Base-by-base conservation (phyloP, 768 basidiomycete genomes). In the Pisolithus albus region DNA sequence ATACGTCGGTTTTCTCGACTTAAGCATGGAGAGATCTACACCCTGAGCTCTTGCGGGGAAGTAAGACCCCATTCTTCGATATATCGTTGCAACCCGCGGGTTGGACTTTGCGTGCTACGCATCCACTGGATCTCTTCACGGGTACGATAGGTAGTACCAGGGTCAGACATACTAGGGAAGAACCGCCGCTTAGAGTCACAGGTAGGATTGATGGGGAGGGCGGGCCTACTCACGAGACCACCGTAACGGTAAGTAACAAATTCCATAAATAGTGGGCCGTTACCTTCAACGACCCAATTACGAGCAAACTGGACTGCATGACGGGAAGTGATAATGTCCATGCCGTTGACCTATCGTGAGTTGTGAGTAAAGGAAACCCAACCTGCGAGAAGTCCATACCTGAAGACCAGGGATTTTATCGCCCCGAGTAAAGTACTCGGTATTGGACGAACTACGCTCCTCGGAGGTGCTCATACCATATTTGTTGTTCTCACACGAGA, bases 221-320 rank as follows among this genome's bases (percentile, higher is more conserved):
- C 26, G 10, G 42, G 46, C 47, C 2, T 18, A 84, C 88, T 64
- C 62, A 93, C 88, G 92, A 96, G 75, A 61, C 93, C 93, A 64
- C 94, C 94, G 64, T 98, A 99, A 59, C 95, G 88, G 76, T 98
- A 99, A 19, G 95, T 99, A 51, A 96, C 94, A 57, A 96, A 94
- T 69, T 98, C 95, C 61, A 97, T 78, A 13, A 98, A 71, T 8
- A 99, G 78, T 3, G 95, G 95, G 9, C 95, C 95, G 56, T 93
- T 94, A 57, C 88, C 81, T 26, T 83, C 80, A 24, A 81, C 74
- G 18, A 84, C 79, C 93, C 94, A 97, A 49, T 92, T 85, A 57
- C 90, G 82, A 15, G 93, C 92, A 61, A 77, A 90, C 66, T 86
- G 75, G 56, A 88, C 84, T 23, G 92, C 92, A 58, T 91, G 83